These are phyloP conservation scores for Pueraria montana DNA, from an alignment of 306 rosid genomes.

Conservation along the genomic window DNA sequence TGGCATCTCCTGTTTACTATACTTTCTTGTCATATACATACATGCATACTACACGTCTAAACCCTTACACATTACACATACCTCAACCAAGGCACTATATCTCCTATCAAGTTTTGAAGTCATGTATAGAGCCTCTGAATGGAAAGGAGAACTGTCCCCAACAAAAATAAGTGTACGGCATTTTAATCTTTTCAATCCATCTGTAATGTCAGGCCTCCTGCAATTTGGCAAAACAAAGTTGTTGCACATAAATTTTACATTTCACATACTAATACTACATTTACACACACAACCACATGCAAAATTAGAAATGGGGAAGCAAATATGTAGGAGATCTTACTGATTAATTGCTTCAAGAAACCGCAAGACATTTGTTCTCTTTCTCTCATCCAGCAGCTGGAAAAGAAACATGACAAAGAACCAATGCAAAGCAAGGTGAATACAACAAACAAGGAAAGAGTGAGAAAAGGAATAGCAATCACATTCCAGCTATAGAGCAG, in stretches of 20 bases:
- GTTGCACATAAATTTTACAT: background rate
- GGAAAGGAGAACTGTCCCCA: slow-evolving; percentile 98
- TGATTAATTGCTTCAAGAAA: slow-evolving; percentile 82
- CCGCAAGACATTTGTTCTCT: slow-evolving; percentile 74
- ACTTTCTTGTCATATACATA: background rate
- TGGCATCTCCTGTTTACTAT: background rate
- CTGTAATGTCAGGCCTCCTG: slow-evolving; percentile 91
- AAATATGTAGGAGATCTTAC: slow-evolving; percentile 56
- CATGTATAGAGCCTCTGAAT: slow-evolving; percentile 93
- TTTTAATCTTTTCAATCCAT: slow-evolving; percentile 78
- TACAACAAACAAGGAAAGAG: slow-evolving; percentile 2
- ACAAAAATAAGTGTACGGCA: slow-evolving; percentile 95
- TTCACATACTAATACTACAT: background rate
- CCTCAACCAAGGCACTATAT: slow-evolving; percentile 97
- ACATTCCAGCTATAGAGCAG: slow-evolving; percentile 35
- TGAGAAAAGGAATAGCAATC: slow-evolving; percentile 19
- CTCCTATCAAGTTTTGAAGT: slow-evolving; percentile 87
- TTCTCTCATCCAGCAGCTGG: slow-evolving; percentile 94
- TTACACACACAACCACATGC: background rate
- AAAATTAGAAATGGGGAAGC: background rate
- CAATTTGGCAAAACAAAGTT: slow-evolving; percentile 49
- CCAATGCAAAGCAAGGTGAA: slow-evolving; percentile 27
- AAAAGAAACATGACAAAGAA: slow-evolving; percentile 49
- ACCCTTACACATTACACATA: slow-evolving; percentile 46
- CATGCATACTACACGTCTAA: background rate